Evolutionary conservation across 176 grass and related monocot genomes (phyloP).

Genomic region (Neostapfia colusana): DNA sequence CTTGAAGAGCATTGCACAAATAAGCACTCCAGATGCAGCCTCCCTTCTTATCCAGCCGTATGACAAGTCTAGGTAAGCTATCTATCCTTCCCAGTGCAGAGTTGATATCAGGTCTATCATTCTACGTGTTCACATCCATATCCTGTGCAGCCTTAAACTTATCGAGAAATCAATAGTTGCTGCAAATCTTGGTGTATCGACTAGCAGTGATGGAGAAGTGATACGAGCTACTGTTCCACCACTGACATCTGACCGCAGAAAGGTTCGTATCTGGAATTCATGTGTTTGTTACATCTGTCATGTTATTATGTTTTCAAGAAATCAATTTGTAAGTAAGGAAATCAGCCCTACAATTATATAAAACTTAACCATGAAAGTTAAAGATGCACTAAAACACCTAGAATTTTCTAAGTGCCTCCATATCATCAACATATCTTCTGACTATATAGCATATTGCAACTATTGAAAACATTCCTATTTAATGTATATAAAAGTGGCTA

Average conservation of each 20-base stretch:
- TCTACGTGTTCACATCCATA: conserved; percentile 14
- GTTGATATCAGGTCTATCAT: conserved; percentile 10
- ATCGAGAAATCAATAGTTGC: conserved; percentile 96
- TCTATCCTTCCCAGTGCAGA: conserved; percentile 22
- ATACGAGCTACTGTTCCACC: conserved; percentile 77
- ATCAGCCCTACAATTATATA: neutral
- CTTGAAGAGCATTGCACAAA: conserved; percentile 94
- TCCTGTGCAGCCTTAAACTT: conserved; percentile 69
- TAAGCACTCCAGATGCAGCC: conserved; percentile 84
- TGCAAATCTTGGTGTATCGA: conserved; percentile 82
- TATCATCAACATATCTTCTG: neutral
- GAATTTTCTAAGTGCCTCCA: neutral
- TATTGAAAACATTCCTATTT: neutral
- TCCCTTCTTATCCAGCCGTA: conserved; percentile 95
- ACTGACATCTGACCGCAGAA: conserved; percentile 93
- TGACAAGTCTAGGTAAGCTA: conserved; percentile 82
- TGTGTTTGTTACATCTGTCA: conserved; percentile 7
- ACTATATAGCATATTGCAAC: neutral
- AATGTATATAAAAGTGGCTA: neutral
- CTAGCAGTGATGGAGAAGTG: conserved; percentile 91
- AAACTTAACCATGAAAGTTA: neutral
- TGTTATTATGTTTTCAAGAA: neutral
- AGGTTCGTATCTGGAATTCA: conserved; percentile 52
- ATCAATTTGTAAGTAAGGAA: too few species aligned
- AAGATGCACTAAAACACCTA: neutral